Evolutionary conservation across 2,329 filamentous ascomycete species (phyloP).

Genomic region (Fusarium guadeloupense): DNA sequence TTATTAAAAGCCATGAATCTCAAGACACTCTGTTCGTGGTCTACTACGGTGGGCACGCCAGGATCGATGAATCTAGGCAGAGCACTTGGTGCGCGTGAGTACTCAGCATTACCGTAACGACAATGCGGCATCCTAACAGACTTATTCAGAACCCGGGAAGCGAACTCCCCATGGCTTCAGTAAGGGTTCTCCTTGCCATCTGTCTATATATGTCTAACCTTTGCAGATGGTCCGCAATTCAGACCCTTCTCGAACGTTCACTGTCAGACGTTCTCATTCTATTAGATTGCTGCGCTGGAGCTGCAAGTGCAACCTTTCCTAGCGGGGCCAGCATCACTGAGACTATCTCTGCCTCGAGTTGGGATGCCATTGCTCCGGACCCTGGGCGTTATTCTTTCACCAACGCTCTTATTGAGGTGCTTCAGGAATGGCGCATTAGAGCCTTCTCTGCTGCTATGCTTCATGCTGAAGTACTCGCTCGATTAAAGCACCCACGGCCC

Average conservation of each 20-base stretch:
- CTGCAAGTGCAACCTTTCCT: constrained; percentile 67
- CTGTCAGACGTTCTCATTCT: constrained; percentile 66
- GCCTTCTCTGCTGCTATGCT: constrained; percentile 69
- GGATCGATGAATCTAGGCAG: constrained; percentile 67
- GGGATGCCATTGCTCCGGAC: constrained; percentile 68
- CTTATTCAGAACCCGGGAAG: constrained; percentile 55
- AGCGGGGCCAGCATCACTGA: constrained; percentile 68
- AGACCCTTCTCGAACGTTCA: constrained; percentile 66
- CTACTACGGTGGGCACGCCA: constrained; percentile 68
- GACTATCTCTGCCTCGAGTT: constrained; percentile 69
- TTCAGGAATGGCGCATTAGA: constrained; percentile 64
- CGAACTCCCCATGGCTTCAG: constrained; percentile 65
- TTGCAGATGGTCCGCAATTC: constrained; percentile 66
- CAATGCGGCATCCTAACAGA: constrained; percentile 13
- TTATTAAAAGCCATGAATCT: constrained; percentile 66
- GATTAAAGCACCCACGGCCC: constrained; percentile 66
- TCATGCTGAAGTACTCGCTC: constrained; percentile 68
- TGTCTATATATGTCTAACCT: constrained; percentile 4
- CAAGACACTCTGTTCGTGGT: constrained; percentile 65
- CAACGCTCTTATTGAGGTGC: constrained; percentile 66
- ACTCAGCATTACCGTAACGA: background rate
- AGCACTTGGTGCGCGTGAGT: constrained; percentile 69
- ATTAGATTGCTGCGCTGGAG: constrained; percentile 68
- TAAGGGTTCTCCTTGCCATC: constrained; percentile 45
- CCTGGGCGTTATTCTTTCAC: constrained; percentile 69